Evolutionary conservation across 1,284 basidiomycete species (phyloP).

Genomic region (Ganoderma lingzhi): DNA sequence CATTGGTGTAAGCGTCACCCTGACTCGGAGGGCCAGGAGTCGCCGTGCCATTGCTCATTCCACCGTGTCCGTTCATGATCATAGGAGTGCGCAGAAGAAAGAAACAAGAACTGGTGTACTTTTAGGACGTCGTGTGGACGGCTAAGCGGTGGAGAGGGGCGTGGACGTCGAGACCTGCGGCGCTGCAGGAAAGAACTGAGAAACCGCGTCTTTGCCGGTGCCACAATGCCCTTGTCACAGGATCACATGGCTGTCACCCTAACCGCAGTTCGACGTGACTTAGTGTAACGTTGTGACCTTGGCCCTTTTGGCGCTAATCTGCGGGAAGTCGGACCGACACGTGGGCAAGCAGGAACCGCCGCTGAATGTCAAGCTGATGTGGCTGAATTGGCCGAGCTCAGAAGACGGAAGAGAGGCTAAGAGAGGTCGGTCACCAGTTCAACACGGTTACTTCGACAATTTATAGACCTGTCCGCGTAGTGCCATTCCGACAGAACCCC

Average conservation of each 20-base stretch:
- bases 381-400: conserved; percentile 7
- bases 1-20: conserved; percentile 35
- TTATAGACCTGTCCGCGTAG: conserved; percentile 11
- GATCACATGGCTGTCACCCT: background rate
- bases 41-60: conserved; percentile 41
- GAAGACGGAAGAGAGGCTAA: background rate
- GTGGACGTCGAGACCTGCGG: conserved; percentile 10
- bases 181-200: conserved; percentile 6
- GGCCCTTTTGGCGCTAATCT: background rate
- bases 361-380: background rate
- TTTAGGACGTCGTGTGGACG: conserved; percentile 1
- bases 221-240: conserved; percentile 16
- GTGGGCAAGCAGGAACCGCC: conserved; percentile 10
- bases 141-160: conserved; percentile 7
- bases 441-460: conserved; percentile 8
- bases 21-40: conserved; percentile 26
- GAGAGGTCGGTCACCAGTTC: conserved; percentile 9
- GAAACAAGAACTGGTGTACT: background rate
- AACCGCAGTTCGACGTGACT: background rate
- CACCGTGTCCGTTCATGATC: conserved; percentile 44
- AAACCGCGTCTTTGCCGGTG: conserved; percentile 10
- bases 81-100: conserved; percentile 5
- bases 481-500: background rate
- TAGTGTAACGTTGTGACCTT: background rate
- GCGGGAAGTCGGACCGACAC: conserved; percentile 19